Conservation (phyloP, 108 stramenopile genomes). For the Cyclostephanos invisitatus region DNA sequence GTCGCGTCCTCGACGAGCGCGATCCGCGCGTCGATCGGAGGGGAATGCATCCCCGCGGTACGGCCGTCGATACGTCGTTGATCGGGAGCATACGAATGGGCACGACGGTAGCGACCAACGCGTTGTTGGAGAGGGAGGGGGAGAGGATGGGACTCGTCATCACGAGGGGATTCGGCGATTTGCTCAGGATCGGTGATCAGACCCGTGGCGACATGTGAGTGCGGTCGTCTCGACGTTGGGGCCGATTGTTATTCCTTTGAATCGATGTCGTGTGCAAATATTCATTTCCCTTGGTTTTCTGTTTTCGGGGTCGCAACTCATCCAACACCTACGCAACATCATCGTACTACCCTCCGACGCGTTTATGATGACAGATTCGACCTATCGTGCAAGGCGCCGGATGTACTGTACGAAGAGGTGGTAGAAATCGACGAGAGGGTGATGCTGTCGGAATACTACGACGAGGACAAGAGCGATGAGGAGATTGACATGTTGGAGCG, state of each 20-base stretch:
- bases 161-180: slow-evolving; percentile 91
- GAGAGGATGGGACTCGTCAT: slow-evolving; percentile 88
- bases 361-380: slow-evolving; percentile 50
- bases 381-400: slow-evolving; percentile 73
- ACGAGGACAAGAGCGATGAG: slow-evolving; percentile 47
- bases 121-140: slow-evolving; percentile 94
- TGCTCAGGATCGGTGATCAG: slow-evolving; percentile 95
- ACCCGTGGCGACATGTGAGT: slow-evolving; percentile 81
- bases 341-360: neutral
- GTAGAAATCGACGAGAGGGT: slow-evolving; percentile 95
- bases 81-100: slow-evolving; percentile 96
- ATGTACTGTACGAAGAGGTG: slow-evolving; percentile 88
- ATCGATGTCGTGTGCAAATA: neutral
- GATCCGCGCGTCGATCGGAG: slow-evolving; percentile 60
- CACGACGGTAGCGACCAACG: slow-evolving; percentile 97
- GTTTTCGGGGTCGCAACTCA: slow-evolving; percentile 41
- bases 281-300: slow-evolving; percentile 11
- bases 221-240: no score
- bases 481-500: slow-evolving; percentile 22
- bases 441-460: slow-evolving; percentile 65
- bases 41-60: slow-evolving; percentile 65
- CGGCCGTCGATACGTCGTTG: slow-evolving; percentile 61
- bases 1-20: slow-evolving; percentile 84
- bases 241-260: neutral
- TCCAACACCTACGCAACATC: no score